phyloP scores from a whole-genome alignment of 2,329 filamentous ascomycete species.

The Zymoseptoria crescenta region DNA sequence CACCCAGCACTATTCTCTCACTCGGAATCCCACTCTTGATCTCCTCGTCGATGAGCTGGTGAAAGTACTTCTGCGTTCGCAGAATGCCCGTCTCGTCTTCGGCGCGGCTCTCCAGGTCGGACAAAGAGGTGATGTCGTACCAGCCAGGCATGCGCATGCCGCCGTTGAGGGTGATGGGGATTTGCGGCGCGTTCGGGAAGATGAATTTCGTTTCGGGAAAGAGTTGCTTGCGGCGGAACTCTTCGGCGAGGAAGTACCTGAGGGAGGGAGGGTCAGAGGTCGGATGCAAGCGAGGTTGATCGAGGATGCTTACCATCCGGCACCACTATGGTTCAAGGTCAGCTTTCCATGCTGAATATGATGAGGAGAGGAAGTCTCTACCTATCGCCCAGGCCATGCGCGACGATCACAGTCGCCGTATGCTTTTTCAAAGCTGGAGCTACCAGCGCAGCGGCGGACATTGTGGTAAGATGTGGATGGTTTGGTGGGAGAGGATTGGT shows the following conservation, averaged over 20 bases:
- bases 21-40: conserved; percentile 72
- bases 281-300: not conserved
- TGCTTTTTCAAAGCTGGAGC: conserved; percentile 75
- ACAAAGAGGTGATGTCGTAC: conserved; percentile 62
- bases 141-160: conserved; percentile 70
- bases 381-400: conserved; percentile 84
- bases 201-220: conserved; percentile 90
- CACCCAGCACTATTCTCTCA: conserved; percentile 76
- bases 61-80: conserved; percentile 65
- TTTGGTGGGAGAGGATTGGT: not conserved
- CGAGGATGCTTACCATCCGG: conserved; percentile 54
- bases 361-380: conserved; percentile 12
- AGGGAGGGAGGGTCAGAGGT: not conserved
- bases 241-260: conserved; percentile 71
- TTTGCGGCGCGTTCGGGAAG: conserved; percentile 73
- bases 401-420: conserved; percentile 90
- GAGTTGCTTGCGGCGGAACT: conserved; percentile 67
- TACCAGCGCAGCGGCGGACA: conserved; percentile 46
- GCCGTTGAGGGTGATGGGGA: conserved; percentile 47
- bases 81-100: conserved; percentile 70
- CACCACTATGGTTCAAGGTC: conserved; percentile 38
- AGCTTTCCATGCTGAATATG: conserved; percentile 6
- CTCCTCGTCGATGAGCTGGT: conserved; percentile 70
- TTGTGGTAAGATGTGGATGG: not conserved
- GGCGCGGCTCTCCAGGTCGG: conserved; percentile 38